Percentiles rank a stretch among this genome's conserved stretches.
These are phyloP conservation scores for Phascolomyces articulosus DNA, from an alignment of 371 early-diverging fungal species.

Conservation along the genomic window DNA sequence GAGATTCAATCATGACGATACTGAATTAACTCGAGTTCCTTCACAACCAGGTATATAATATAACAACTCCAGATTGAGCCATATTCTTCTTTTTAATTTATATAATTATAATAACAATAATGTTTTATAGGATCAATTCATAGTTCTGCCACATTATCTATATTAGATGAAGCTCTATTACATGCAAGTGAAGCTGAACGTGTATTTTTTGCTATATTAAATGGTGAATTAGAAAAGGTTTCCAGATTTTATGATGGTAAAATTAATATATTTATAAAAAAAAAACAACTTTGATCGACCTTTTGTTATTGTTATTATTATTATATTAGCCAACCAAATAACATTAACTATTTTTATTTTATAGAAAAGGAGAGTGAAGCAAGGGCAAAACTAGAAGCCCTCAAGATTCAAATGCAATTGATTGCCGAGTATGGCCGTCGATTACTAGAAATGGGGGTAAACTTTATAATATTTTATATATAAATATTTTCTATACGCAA, in stretches of 20 bases:
- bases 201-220: constrained; percentile 60
- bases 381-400: constrained; percentile 43
- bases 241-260: constrained; percentile 63
- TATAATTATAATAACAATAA: too few relatives aligned
- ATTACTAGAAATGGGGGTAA: constrained; percentile 18
- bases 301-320: not conserved
- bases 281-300: not conserved
- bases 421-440: constrained; percentile 46
- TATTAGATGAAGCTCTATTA: constrained; percentile 49
- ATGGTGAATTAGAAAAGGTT: constrained; percentile 65
- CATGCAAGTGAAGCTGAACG: constrained; percentile 60
- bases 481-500: not conserved
- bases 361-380: constrained; percentile 52
- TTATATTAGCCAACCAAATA: not conserved
- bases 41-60: constrained; percentile 25
- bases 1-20: constrained; percentile 22
- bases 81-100: not conserved
- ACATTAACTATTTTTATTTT: not conserved
- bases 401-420: constrained; percentile 51
- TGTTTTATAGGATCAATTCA: constrained; percentile 24
- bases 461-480: too few relatives aligned
- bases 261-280: not conserved
- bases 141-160: constrained; percentile 20
- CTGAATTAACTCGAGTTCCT: constrained; percentile 19
- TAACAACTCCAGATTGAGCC: constrained; percentile 10